These are phyloP conservation scores for Aureoboletus auriporus DNA, from an alignment of 768 basidiomycete species.

Conservation along the genomic window DNA sequence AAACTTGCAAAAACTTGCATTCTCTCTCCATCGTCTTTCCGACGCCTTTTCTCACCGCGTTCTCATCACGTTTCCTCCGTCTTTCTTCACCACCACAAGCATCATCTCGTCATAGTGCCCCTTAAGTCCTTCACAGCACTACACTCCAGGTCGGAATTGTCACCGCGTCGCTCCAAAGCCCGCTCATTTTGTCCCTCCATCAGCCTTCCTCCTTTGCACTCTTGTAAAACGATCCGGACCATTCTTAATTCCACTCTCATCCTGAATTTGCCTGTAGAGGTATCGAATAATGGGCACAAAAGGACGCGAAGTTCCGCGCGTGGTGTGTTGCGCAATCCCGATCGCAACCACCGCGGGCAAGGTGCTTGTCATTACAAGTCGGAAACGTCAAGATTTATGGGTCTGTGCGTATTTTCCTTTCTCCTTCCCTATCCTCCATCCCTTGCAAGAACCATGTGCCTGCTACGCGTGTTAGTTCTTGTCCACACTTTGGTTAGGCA, in stretches of 20 bases:
- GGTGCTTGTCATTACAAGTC: conserved; percentile 79
- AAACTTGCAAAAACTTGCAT: conserved; percentile 25
- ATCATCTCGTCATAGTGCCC: conserved; percentile 13
- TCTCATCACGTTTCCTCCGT: conserved; percentile 8
- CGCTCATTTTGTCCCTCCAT: conserved; percentile 9
- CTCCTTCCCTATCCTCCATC: conserved; percentile 3
- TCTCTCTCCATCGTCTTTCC: conserved; percentile 8
- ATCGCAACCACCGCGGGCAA: conserved; percentile 71
- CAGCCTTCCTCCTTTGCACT: conserved; percentile 1
- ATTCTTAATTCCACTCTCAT: background rate
- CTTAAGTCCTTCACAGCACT: conserved; percentile 7
- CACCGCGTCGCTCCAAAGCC: background rate
- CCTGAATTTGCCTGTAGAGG: conserved; percentile 1
- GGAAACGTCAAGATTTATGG: conserved; percentile 78
- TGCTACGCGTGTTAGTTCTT: conserved; percentile 1
- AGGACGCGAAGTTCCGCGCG: conserved; percentile 75
- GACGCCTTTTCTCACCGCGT: background rate
- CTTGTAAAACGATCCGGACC: conserved; percentile 1
- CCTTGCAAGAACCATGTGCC: background rate
- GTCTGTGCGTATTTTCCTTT: conserved; percentile 66
- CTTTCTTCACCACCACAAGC: background rate
- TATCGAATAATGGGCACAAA: conserved; percentile 48
- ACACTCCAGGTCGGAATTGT: conserved; percentile 8
- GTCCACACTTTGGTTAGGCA: background rate
- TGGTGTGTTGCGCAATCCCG: conserved; percentile 90